phyloP scores from a whole-genome alignment of 495 filamentous ascomycete genomes.

The Parmelia sp. region DNA sequence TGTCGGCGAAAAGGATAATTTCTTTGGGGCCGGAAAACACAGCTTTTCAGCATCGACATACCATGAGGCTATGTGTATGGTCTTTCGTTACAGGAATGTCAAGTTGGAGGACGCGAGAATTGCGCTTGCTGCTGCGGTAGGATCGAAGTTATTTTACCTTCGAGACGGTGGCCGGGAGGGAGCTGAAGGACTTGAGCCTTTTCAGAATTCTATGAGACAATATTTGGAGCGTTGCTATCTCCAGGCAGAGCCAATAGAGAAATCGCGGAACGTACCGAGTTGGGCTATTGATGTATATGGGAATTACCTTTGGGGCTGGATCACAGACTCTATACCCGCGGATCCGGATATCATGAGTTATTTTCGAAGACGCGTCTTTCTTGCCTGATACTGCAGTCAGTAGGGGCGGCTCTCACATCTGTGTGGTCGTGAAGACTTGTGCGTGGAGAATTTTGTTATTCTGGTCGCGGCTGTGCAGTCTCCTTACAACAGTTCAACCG shows the following conservation, averaged over 20 bases:
- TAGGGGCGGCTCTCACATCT: no score
- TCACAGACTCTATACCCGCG: constrained; percentile 5
- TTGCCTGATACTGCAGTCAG: not conserved
- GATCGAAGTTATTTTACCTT: not conserved
- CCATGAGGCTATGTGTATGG: constrained; percentile 6
- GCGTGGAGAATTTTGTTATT: no score
- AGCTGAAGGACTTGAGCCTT: not conserved
- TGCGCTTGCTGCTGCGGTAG: not conserved
- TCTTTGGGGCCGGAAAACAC: not conserved
- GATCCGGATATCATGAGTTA: not conserved
- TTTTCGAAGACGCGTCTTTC: constrained; percentile 3
- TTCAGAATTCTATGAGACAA: not conserved
- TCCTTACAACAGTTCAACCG: no score
- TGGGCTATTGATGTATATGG: constrained; percentile 10
- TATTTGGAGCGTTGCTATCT: constrained; percentile 5
- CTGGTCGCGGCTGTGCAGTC: no score
- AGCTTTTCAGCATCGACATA: not conserved
- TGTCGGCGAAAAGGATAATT: not conserved
- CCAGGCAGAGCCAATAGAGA: not conserved
- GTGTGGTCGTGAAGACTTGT: no score
- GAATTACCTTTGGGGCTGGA: constrained; percentile 10
- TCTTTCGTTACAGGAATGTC: not conserved
- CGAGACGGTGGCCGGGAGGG: no score
- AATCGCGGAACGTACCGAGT: not conserved
- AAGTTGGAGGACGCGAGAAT: not conserved